Base-by-base conservation (phyloP, 192 early-diverging fungal genomes). In the Coemansia interrupta region DNA sequence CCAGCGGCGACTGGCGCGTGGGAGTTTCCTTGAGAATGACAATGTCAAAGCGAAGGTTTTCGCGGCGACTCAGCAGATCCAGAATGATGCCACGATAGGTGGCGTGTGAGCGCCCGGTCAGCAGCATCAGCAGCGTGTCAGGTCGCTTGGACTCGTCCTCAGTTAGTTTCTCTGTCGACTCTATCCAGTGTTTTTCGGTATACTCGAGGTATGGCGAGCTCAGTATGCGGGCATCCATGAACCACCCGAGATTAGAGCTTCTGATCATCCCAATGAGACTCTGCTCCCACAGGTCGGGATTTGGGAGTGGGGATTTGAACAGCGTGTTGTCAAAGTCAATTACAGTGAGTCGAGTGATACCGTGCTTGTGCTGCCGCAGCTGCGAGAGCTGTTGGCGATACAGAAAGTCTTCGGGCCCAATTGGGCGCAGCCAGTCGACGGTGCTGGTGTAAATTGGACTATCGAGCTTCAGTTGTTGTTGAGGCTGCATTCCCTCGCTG, bases 321-420 rank as follows among this genome's bases (percentile, higher is more conserved):
- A 87, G 66, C 12, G 85, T 87, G 59, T 83, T 82, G 63, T 87
- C 85, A 80, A 87, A 87, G 61, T 87, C 85, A 58, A 87, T 84
- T 18, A 87, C 73, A 3, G 66, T 47, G 39, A 81, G 52, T 17
- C 70, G 63, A 13, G 64, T 66, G 46, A 65, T 63, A 2, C 56
- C 59, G 3, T 52, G 30, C 53, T 66, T 72, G 56, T 41, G 48
- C 59, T 51, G 58, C 11, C 75, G 65, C 46, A 78, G 56, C 49
- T 61, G 29, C 6, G 66, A 38, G 3, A 78, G 69, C 56, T 78
- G 70, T 24, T 54, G 61, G n/a, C 75, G 50, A 15, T 78, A 78
- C 30, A 78, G 42, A 63, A 72, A 78, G 56, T 78, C 75, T 0
- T 60, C 36, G 8, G 68, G 61, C 5, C 19, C 39, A 17, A 78